A percentile compares a stretch with the other conserved stretches of the same genome.
Evolutionary conservation across 768 basidiomycete genomes (phyloP).

Genomic region (Cystoderma amianthinum): DNA sequence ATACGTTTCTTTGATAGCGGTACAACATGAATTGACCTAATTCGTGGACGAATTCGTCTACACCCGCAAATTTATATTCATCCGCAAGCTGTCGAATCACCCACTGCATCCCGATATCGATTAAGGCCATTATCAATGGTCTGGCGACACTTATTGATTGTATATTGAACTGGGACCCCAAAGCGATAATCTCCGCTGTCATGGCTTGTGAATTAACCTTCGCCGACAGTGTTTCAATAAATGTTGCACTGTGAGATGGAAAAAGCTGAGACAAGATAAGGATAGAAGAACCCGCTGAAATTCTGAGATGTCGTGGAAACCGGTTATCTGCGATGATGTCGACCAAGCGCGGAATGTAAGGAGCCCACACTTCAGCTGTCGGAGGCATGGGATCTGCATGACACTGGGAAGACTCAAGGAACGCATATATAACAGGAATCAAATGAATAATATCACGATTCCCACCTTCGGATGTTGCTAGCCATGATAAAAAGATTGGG

Average conservation of each 20-base stretch:
- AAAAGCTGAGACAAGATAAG: slow-evolving; percentile 17
- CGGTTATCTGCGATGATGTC: slow-evolving; percentile 8
- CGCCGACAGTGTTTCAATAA: slow-evolving; percentile 6
- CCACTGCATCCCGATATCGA: slow-evolving; percentile 47
- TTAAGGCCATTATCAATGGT: slow-evolving; percentile 18
- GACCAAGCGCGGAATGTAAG: slow-evolving; percentile 20
- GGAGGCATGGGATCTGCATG: not conserved
- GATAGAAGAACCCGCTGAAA: slow-evolving; percentile 18
- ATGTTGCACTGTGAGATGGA: slow-evolving; percentile 11
- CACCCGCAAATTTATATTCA: too few species aligned
- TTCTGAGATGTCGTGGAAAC: slow-evolving; percentile 8
- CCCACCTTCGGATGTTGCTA: slow-evolving; percentile 20
- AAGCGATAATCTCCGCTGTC: slow-evolving; percentile 18
- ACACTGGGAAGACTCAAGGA: slow-evolving; percentile 30
- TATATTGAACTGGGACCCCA: slow-evolving; percentile 21
- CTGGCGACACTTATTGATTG: slow-evolving; percentile 13
- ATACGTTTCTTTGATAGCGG: too few species aligned
- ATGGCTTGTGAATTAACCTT: slow-evolving; percentile 10
- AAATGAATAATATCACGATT: slow-evolving; percentile 19
- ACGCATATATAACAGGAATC: slow-evolving; percentile 33
- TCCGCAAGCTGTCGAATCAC: slow-evolving; percentile 40
- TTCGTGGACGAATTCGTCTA: slow-evolving; percentile 34
- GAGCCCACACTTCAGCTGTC: slow-evolving; percentile 18
- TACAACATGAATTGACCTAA: too few species aligned
- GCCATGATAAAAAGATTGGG: slow-evolving; percentile 29